Conservation (phyloP, 306 rosid genomes). For the Vachellia pachyceras region DNA sequence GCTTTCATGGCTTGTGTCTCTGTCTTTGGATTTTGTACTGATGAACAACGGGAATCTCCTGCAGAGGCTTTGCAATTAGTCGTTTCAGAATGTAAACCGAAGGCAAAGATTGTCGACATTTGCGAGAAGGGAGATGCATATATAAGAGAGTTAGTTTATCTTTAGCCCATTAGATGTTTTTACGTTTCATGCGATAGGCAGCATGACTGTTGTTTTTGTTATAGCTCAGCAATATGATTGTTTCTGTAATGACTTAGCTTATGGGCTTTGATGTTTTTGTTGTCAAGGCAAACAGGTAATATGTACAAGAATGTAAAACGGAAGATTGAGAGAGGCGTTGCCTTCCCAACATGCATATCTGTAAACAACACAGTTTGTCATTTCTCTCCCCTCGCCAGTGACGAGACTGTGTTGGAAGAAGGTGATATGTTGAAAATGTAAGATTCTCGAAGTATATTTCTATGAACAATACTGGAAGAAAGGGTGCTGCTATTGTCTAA, state of each 20-base stretch:
- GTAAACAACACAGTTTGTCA: slow-evolving; percentile 90
- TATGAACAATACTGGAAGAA: background rate
- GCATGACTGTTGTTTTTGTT: background rate
- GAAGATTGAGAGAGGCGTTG: slow-evolving; percentile 94
- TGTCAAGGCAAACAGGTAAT: slow-evolving; percentile 74
- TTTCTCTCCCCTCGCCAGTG: slow-evolving; percentile 93
- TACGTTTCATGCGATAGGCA: background rate
- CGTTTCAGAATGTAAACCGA: slow-evolving; percentile 80
- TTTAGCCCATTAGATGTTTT: background rate
- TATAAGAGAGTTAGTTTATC: slow-evolving; percentile 75
- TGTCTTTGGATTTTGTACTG: slow-evolving; percentile 1
- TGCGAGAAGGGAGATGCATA: slow-evolving; percentile 88
- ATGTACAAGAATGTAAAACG: slow-evolving; percentile 80
- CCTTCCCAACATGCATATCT: slow-evolving; percentile 92
- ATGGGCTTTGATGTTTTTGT: slow-evolving; percentile 11
- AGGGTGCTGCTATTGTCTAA: background rate
- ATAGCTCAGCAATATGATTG: background rate
- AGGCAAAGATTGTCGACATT: slow-evolving; percentile 81
- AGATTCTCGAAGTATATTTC: slow-evolving; percentile 30
- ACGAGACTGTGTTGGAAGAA: slow-evolving; percentile 77
- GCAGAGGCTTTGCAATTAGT: slow-evolving; percentile 88
- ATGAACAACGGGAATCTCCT: background rate
- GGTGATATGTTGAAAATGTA: slow-evolving; percentile 91
- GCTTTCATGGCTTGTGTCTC: slow-evolving; percentile 22
- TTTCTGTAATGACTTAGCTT: slow-evolving; percentile 5